Evolutionary conservation across 306 rosid species (phyloP), one percentile per base, ranked within the genome.

Genomic region (Cucumis hystrix): DNA sequence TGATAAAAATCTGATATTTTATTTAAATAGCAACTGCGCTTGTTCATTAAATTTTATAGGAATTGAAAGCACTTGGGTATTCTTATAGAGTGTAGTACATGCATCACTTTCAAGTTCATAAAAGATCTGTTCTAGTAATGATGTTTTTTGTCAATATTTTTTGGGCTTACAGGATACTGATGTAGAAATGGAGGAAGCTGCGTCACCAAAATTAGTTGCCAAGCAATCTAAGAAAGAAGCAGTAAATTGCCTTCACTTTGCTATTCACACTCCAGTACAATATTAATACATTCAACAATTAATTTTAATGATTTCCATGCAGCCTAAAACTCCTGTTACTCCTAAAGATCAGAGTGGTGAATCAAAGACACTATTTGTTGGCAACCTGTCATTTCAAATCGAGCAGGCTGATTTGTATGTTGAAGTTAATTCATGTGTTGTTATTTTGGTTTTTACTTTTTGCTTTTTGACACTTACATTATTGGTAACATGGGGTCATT

Each of bases 271-370:
- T 20, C 71, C 10, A 58, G 23, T 65, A 2, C 12, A 16, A 21
- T 59, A 0, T 47, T 47, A 9, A 4, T 49, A 13, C 8, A 16
- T 15, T 82, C 15, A 52, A 43, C 21, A 15, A 62, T 30, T 56
- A 49, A 25, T 60, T 25, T 52, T 62, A 40, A 37, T 2, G 1
- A 58, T 28, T 17, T 33, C 55, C 64, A 7, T 75, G 16, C 92
- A 95, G 97, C 89, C 97, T 7, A 81, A 80, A 71, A 91, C 98
- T 39, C 96, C 97, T 4, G 81, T 58, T 37, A 79, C 99, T 7
- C 90, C 91, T 0, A 80, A 80, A 1, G 87, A 61, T 10, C 80
- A 75, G 4, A 62, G 74, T 3, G 65, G 72, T 3, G 6, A 56
- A 5, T 79, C 91, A 0, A 96, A 91, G 87, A 86, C 99, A 7